A percentile compares a stretch with the other conserved stretches of the same genome.
Conservation (phyloP, 176 grass and related monocot species). For the Rhynchospora tenuis region DNA sequence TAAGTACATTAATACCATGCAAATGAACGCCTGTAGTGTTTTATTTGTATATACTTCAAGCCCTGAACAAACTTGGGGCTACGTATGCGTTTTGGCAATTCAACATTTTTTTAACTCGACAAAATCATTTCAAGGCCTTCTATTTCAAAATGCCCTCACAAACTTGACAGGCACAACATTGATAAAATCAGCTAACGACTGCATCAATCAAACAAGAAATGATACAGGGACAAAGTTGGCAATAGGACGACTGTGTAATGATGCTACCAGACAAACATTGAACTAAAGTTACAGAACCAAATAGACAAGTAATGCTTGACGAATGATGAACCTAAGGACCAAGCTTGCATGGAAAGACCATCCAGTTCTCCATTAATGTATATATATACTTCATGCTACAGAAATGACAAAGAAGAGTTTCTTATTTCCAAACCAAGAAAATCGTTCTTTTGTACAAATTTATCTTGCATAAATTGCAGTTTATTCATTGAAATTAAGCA, state of each 20-base stretch:
- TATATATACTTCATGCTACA: background rate
- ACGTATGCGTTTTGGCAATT: background rate
- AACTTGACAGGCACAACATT: background rate
- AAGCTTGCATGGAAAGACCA: background rate
- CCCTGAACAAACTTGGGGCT: background rate
- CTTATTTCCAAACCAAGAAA: background rate
- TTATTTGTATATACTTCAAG: background rate
- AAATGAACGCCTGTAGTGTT: background rate
- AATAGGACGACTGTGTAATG: background rate
- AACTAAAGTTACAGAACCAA: conserved; percentile 7
- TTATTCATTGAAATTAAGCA: background rate
- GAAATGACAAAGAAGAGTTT: too few species aligned
- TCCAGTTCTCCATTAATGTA: background rate
- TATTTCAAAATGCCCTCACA: background rate
- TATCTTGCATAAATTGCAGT: background rate
- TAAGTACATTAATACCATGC: background rate
- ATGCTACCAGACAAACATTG: background rate
- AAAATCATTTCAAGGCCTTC: background rate
- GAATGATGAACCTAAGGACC: background rate
- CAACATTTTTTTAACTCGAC: background rate
- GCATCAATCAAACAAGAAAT: background rate
- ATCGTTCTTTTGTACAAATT: background rate
- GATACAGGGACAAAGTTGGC: background rate
- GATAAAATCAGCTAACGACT: background rate
- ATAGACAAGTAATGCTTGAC: background rate